Conservation (phyloP, 2,329 filamentous ascomycete genomes). For the Sporothrix brunneoviolacea region DNA sequence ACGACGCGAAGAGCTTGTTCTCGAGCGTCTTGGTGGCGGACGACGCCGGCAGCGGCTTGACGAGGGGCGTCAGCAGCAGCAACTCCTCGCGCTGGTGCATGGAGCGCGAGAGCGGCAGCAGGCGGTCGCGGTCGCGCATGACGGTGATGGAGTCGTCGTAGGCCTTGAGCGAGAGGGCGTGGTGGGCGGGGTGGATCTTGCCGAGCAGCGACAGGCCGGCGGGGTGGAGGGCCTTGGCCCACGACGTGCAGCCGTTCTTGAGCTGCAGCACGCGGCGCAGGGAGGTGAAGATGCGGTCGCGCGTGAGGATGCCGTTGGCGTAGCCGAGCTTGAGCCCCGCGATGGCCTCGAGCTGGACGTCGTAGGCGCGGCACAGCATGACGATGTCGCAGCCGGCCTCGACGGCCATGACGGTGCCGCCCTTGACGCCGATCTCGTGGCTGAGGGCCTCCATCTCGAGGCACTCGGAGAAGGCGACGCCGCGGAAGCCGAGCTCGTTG, state of each 20-base stretch:
- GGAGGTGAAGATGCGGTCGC: conserved; percentile 72
- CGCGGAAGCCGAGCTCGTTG: conserved; percentile 82
- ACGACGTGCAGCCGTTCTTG: conserved; percentile 80
- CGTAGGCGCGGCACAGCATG: conserved; percentile 79
- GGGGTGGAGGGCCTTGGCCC: conserved; percentile 86
- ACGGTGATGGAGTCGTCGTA: conserved; percentile 93
- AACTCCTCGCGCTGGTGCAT: conserved; percentile 82
- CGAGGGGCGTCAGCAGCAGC: conserved; percentile 78
- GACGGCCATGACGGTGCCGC: conserved; percentile 94
- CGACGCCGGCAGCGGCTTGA: conserved; percentile 88
- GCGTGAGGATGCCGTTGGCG: conserved; percentile 83
- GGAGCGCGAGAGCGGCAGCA: conserved; percentile 75
- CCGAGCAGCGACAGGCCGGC: conserved; percentile 70
- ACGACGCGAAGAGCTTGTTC: conserved; percentile 24
- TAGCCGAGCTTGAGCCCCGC: conserved; percentile 82
- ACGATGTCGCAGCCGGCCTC: conserved; percentile 93
- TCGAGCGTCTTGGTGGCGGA: conserved; percentile 67
- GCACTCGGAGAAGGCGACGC: conserved; percentile 91
- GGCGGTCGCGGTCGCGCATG: conserved; percentile 78
- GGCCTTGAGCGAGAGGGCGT: conserved; percentile 71
- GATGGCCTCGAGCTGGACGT: conserved; percentile 85
- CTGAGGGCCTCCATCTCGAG: conserved; percentile 94
- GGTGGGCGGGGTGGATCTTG: conserved; percentile 75
- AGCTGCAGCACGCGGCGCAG: conserved; percentile 69
- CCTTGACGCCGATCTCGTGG: conserved; percentile 93